These are phyloP conservation scores for thale cress (Arabidopsis thaliana) DNA, from an alignment of 345 rosid species.

Conservation along the genomic window DNA sequence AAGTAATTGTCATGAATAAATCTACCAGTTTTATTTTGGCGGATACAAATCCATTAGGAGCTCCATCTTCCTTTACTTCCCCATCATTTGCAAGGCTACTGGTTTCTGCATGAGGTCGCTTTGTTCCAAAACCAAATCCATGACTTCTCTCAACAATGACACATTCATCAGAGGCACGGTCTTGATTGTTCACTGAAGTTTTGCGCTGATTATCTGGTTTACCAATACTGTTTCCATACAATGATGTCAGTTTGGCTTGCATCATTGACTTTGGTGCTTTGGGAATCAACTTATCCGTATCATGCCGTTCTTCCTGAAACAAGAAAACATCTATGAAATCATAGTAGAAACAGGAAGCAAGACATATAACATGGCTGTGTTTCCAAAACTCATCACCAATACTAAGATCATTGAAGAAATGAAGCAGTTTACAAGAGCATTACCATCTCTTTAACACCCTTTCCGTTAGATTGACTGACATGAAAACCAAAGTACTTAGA, in stretches of 20 bases:
- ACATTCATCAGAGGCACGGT: slow-evolving; percentile 55
- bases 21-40: slow-evolving; percentile 90
- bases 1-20: neutral
- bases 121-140: slow-evolving; percentile 54
- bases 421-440: slow-evolving; percentile 23
- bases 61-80: slow-evolving; percentile 53
- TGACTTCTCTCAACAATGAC: slow-evolving; percentile 56
- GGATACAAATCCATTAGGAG: slow-evolving; percentile 77
- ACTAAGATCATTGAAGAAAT: slow-evolving; percentile 17
- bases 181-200: slow-evolving; percentile 51
- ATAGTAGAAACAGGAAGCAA: slow-evolving; percentile 9
- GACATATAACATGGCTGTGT: neutral
- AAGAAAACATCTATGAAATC: slow-evolving; percentile 29
- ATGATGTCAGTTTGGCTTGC: slow-evolving; percentile 71
- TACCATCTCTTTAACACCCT: slow-evolving; percentile 45
- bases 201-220: slow-evolving; percentile 49
- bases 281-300: slow-evolving; percentile 45
- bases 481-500: slow-evolving; percentile 64
- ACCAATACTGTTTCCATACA: slow-evolving; percentile 68
- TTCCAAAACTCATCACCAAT: slow-evolving; percentile 18
- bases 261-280: slow-evolving; percentile 56
- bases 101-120: slow-evolving; percentile 65
- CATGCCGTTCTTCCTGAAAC: slow-evolving; percentile 61
- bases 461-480: slow-evolving; percentile 56
- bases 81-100: slow-evolving; percentile 57